Evolutionary conservation across 805 yeast genomes (phyloP).

Genomic region (Scheffersomyces amazonensis): DNA sequence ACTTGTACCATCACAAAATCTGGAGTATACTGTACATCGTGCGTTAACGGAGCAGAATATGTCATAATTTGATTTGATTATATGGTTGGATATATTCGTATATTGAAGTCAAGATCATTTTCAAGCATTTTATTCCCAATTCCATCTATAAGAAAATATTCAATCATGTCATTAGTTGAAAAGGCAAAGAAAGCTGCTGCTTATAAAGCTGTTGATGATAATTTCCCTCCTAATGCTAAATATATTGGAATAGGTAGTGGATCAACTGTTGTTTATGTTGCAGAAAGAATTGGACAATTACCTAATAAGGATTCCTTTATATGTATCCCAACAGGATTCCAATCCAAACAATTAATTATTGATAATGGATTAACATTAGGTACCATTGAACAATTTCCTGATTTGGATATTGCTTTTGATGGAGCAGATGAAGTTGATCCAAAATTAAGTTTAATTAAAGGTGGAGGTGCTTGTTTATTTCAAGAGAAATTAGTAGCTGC

Average conservation of each 20-base stretch:
- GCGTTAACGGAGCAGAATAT: too few species aligned
- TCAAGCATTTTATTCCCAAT: too few species aligned
- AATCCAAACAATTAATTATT: conserved; percentile 80
- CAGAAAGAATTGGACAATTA: conserved; percentile 84
- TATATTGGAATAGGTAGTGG: conserved; percentile 96
- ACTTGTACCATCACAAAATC: too few species aligned
- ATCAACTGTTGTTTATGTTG: conserved; percentile 94
- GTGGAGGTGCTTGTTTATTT: conserved; percentile 97
- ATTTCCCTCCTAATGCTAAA: conserved; percentile 63
- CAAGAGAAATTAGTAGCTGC: conserved; percentile 94
- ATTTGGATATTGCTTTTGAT: conserved; percentile 90
- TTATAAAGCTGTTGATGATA: conserved; percentile 86
- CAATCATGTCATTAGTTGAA: conserved; percentile 46
- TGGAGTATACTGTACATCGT: too few species aligned
- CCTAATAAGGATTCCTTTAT: conserved; percentile 51
- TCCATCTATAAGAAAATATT: too few species aligned
- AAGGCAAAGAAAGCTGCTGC: conserved; percentile 90
- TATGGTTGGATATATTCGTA: too few species aligned
- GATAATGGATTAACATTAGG: conserved; percentile 79
- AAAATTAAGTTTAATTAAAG: conserved; percentile 82
- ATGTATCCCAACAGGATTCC: conserved; percentile 97
- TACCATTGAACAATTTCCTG: conserved; percentile 77
- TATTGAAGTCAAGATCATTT: too few species aligned
- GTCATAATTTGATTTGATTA: too few species aligned
- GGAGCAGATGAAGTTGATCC: conserved; percentile 97